Evolutionary conservation across 352 stramenopile species (phyloP), one percentile per base, ranked within the genome.

Genomic region (Phytophthora pluvialis): DNA sequence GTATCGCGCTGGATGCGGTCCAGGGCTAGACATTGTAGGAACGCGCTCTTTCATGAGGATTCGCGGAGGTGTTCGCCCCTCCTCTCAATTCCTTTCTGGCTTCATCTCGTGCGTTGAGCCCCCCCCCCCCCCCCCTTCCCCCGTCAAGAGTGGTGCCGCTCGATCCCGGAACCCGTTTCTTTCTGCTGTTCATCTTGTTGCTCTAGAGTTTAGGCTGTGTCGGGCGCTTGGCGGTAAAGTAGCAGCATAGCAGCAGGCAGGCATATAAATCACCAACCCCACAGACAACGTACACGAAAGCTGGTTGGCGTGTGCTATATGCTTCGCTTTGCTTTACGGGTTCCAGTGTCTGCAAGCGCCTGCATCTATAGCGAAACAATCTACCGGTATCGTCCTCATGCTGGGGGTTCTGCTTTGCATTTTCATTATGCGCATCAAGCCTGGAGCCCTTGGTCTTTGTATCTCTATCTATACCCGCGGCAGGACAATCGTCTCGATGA

Each of bases 401-500:
- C n/a, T 10, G 4, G 40, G 9, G 31, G 3, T 9, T 11, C 5
- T 1, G 43, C 43, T 29, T 40, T 40, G 35, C 31, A 35, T 35
- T 35, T 11, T 35, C 31, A 35, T 35, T 35, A 35, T 7, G 31
- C 35, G 35, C 38, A 26, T 26, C 15, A 13, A 44, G 5, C 38
- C 38, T 25, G 15, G 38, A 44, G 38, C 25, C 43, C 31, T 16
- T 50, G 4, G 7, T 5, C 2, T 43, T 21, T 21, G 21, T 21
- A 21, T 21, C 21, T 21, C 21, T 50, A 65, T 72, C 58, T 83
- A 81, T 38, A 89, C 42, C 11, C 67, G 53, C 15, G 83, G 79
- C 21, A 89, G 63, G 39, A 84, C 77, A 36, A 93, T 72, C n/a
- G 69, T 73, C 59, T 94, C 76, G 39, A 97, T 66, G 76, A 98